Base-by-base conservation (phyloP, 495 filamentous ascomycete genomes). In the Thozetella sp. region DNA sequence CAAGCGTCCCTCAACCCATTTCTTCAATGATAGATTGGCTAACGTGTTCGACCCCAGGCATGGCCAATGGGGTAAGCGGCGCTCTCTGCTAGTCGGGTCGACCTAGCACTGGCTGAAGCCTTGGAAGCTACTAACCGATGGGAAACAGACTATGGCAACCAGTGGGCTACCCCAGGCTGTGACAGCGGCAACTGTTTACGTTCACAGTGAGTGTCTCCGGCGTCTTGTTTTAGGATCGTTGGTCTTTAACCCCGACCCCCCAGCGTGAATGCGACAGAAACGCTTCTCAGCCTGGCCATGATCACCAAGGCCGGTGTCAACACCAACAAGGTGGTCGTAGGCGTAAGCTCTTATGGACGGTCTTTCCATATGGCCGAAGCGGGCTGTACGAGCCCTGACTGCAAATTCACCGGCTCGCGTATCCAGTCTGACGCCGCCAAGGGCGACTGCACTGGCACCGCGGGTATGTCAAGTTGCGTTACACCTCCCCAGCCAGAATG, bases 291-390 rank as follows among this genome's bases (percentile, higher is more conserved):
- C 15, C 30, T 37, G 6, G 30, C 30, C 30, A 37, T 37, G 30
- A 67, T 78, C 22, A 79, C 76, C 22, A 79, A 79, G 52, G 73
- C 73, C 11, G 74, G 75, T 40, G 71, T 77, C 11, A 66, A 61
- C 0, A 46, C 64, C 0, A 70, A 64, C 37, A 76, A 68, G 51
- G 51, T 78, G 12, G 19, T 69, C 3, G 65, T 71, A n/a, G 67
- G 74, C 3, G 56, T 67, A 13, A 26, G 66, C 12, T 63, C 61
- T 45, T 74, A 73, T 52, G 64, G 69, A 1, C 66, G 67, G 11
- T 63, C 62, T 10, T 71, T 70, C 65, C 30, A 15, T 15, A 37
- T 37, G 30, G 30, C 30, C 30, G 30, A 37, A 15, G 15, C 6
- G 30, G 30, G 30, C 30, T 37, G 30, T 15, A 37, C 30, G 30